phyloP scores from a whole-genome alignment of 176 grass and related monocot genomes.

The Bromus sterilis region DNA sequence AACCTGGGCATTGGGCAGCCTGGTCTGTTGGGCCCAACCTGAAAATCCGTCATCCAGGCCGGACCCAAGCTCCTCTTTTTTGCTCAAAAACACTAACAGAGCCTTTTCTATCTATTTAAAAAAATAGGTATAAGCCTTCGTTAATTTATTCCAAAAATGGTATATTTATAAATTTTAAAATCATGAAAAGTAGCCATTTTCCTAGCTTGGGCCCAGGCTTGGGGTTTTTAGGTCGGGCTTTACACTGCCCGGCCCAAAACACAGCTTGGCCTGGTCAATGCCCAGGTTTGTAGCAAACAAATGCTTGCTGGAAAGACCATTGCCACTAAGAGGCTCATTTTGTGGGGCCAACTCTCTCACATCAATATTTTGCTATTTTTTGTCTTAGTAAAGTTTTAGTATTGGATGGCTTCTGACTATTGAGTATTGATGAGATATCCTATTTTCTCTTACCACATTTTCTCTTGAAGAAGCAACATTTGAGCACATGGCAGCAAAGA shows the following conservation, averaged over 20 bases:
- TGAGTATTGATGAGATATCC: neutral
- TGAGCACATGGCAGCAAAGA: neutral
- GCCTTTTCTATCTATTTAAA: neutral
- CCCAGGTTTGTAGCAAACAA: no score
- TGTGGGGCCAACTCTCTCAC: neutral
- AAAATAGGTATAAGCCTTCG: neutral
- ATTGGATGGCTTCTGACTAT: neutral
- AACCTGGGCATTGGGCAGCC: neutral
- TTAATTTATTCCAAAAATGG: neutral
- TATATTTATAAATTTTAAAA: neutral
- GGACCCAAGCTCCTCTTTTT: neutral
- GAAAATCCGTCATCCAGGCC: no score
- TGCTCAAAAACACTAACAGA: neutral
- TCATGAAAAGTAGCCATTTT: neutral
- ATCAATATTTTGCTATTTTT: neutral
- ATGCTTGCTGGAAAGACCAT: no score
- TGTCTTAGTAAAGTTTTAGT: neutral
- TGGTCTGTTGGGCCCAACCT: neutral
- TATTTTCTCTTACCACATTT: neutral
- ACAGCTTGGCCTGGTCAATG: neutral
- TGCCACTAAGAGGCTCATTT: neutral
- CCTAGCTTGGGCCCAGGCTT: no score
- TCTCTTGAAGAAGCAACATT: neutral
- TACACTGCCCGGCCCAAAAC: neutral
- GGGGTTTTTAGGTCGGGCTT: no score